phyloP scores from a whole-genome alignment of 2,329 filamentous ascomycete species.

The Monosporascus sp. region DNA sequence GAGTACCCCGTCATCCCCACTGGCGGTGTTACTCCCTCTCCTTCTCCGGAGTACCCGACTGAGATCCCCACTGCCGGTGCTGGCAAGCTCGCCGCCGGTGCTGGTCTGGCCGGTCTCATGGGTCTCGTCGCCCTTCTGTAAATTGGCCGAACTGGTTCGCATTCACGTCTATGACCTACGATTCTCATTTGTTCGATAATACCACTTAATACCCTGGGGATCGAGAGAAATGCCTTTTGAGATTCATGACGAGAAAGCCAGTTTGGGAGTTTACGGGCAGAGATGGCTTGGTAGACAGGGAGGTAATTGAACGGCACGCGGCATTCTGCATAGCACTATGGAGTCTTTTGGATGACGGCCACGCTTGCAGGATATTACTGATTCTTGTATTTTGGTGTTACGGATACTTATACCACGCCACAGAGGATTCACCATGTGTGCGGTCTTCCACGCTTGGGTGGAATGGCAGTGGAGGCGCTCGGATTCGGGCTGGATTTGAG shows the following conservation, averaged over 20 bases:
- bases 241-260: slow-evolving; percentile 34
- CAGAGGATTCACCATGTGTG: slow-evolving; percentile 32
- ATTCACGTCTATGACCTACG: slow-evolving; percentile 31
- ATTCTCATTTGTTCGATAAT: slow-evolving; percentile 37
- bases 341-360: slow-evolving; percentile 26
- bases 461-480: slow-evolving; percentile 12
- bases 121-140: slow-evolving; percentile 57
- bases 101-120: slow-evolving; percentile 56
- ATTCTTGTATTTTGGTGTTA: slow-evolving; percentile 40
- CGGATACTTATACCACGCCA: slow-evolving; percentile 23
- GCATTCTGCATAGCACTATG: slow-evolving; percentile 33
- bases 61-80: slow-evolving; percentile 48
- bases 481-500: slow-evolving; percentile 5
- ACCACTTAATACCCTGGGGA: slow-evolving; percentile 30
- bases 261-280: slow-evolving; percentile 22
- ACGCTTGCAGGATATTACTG: slow-evolving; percentile 30
- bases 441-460: slow-evolving; percentile 21
- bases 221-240: slow-evolving; percentile 29
- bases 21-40: slow-evolving; percentile 17
- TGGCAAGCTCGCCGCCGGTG: slow-evolving; percentile 50
- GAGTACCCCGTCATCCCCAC: neutral
- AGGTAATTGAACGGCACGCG: slow-evolving; percentile 20
- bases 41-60: slow-evolving; percentile 19
- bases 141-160: slow-evolving; percentile 32
- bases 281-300: slow-evolving; percentile 25